Percentiles rank a stretch among this genome's conserved stretches.
phyloP scores from a whole-genome alignment of 106 monocot species.

The Dendrobium officinale region DNA sequence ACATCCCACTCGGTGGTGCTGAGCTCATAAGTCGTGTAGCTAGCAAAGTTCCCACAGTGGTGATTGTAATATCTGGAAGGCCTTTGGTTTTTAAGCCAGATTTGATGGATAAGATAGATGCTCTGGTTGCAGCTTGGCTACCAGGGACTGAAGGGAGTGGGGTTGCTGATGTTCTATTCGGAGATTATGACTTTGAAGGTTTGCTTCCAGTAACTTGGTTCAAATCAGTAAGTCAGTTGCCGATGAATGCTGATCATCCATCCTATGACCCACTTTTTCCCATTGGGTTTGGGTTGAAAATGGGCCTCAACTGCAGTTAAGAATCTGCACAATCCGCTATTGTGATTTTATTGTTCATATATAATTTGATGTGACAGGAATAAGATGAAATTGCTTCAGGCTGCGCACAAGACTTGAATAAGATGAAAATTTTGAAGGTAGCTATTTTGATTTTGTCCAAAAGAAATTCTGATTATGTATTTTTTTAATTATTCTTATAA shows the following conservation, averaged over 20 bases:
- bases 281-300: conserved; percentile 74
- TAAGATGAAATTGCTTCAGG: not conserved
- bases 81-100: conserved; percentile 47
- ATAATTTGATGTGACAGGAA: not conserved
- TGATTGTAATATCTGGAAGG: conserved; percentile 70
- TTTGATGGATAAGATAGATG: conserved; percentile 52
- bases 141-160: conserved; percentile 79
- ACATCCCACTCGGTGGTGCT: conserved; percentile 55
- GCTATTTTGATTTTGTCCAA: too few relatives aligned
- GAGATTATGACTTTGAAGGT: conserved; percentile 71
- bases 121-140: conserved; percentile 75
- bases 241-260: conserved; percentile 30
- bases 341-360: not conserved
- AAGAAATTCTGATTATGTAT: not conserved
- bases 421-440: too few relatives aligned
- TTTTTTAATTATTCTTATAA: not conserved
- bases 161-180: conserved; percentile 69
- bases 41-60: conserved; percentile 58
- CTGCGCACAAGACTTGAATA: too few relatives aligned
- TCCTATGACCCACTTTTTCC: conserved; percentile 65
- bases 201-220: conserved; percentile 78
- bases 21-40: conserved; percentile 36
- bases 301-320: conserved; percentile 12
- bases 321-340: not conserved
- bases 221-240: conserved; percentile 41